Percentiles rank a stretch among this genome's conserved stretches.
Evolutionary conservation across 2,329 filamentous ascomycete genomes (phyloP).

Genomic region (Venturia effusa): DNA sequence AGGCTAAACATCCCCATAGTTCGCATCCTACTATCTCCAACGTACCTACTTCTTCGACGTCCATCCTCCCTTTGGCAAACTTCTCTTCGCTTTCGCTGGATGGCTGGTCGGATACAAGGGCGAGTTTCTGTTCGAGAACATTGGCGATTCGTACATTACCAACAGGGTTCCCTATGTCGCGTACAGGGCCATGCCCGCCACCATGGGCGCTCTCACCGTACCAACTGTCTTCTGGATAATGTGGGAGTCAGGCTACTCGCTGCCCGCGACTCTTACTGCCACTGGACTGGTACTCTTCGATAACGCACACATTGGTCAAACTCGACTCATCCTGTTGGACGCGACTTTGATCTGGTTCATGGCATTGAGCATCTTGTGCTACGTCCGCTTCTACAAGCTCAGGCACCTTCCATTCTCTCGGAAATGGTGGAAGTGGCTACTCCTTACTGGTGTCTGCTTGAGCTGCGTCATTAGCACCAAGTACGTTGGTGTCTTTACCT

Average conservation of each 20-base stretch:
- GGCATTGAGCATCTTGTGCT: conserved; percentile 86
- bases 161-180: conserved; percentile 98
- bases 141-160: conserved; percentile 92
- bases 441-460: conserved; percentile 85
- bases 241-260: conserved; percentile 98
- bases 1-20: conserved; percentile 21
- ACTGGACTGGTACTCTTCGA: conserved; percentile 84
- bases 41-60: conserved; percentile 99
- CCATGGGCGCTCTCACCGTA: conserved; percentile 85
- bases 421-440: conserved; percentile 99
- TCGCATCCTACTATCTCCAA: conserved; percentile 70
- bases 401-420: conserved; percentile 79
- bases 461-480: conserved; percentile 98
- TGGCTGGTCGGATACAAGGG: conserved; percentile 98
- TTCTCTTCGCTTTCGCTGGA: conserved; percentile 91
- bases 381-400: conserved; percentile 96
- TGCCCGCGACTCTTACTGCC: conserved; percentile 83
- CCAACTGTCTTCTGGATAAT: conserved; percentile 94
- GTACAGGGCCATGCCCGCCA: conserved; percentile 84
- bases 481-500: conserved; percentile 93
- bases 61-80: conserved; percentile 94
- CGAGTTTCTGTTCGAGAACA: conserved; percentile 97
- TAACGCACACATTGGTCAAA: conserved; percentile 96
- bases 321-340: conserved; percentile 86
- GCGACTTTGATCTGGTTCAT: conserved; percentile 91